A percentile compares a stretch with the other conserved stretches of the same genome.
phyloP scores from a whole-genome alignment of 2,329 filamentous ascomycete species.

The Sclerotinia subarctica region DNA sequence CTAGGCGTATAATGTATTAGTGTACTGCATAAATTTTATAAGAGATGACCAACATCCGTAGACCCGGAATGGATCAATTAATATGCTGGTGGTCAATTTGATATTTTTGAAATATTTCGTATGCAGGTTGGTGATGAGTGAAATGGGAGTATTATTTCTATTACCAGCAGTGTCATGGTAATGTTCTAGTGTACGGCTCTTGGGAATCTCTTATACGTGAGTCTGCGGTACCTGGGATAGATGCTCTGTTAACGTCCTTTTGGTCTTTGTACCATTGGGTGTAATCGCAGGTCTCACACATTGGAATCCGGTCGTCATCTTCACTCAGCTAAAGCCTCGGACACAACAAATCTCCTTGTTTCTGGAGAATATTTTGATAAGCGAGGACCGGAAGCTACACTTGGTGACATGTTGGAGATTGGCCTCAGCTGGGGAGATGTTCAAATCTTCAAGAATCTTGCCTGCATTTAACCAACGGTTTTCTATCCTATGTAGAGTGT shows the following conservation, averaged over 20 bases:
- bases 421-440: background rate
- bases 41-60: too few relatives aligned
- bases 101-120: too few relatives aligned
- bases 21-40: too few relatives aligned
- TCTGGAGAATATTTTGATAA: background rate
- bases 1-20: background rate
- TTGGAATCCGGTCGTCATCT: conserved; percentile 53
- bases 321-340: conserved; percentile 38
- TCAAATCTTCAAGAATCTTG: background rate
- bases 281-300: conserved; percentile 57
- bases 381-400: background rate
- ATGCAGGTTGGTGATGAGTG: too few relatives aligned
- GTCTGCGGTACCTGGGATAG: too few relatives aligned
- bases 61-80: too few relatives aligned
- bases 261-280: conserved; percentile 74
- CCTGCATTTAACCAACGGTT: background rate
- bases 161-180: too few relatives aligned
- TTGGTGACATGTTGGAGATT: background rate
- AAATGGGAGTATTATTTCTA: too few relatives aligned
- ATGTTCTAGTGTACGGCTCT: too few relatives aligned
- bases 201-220: too few relatives aligned
- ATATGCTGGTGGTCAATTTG: too few relatives aligned
- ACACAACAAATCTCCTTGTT: background rate
- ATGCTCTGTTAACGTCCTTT: conserved; percentile 47
- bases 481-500: too few relatives aligned